Evolutionary conservation across 345 rosid species (phyloP), one percentile per base, ranked within the genome.

Genomic region (Gossypium turneri): DNA sequence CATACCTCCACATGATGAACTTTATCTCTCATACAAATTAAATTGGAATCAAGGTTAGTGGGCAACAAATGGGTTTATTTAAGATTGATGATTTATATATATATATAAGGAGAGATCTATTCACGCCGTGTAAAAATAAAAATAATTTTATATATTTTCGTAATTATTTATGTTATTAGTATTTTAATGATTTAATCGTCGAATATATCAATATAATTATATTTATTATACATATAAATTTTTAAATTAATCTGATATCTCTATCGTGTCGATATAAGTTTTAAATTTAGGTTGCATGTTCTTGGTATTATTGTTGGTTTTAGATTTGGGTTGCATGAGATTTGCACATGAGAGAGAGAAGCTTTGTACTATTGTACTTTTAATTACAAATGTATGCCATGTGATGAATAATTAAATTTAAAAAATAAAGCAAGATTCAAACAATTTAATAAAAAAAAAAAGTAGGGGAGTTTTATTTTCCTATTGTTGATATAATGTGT

Each of bases 1-100:
- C 27, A 48, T 52, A 22, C 25, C 55, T 69, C 72, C 81, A 75
- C 80, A 74, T 76, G 81, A 9, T 10, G 7, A 52, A n/a, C 29
- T n/a, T 51, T 75, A 12, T 61, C 51, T 63, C 73, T 22, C 22
- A 72, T 29, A 50, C 38, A 7, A 73, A 56, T 61, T 47, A 71
- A 47, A 7, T 11, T 55, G 48, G 27, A 58, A 41, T 22, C 53
- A 17, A 53, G 20, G 57, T 43, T 4, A 22, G 29, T 59, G 63
- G 63, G 45, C 55, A 48, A 60, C 38, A 72, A 62, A 5, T 24
- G 44, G 41, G 47, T 70, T 50, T 75, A 79, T 60, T 47, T 68
- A 53, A 70, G 13, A 38, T 45, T 74, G 57, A 51, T 72, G 70
- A 19, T 69, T 61, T 8, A 12, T 13, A 51, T 48, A 52, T 27